Conservation (phyloP, 177 flowering plant species). For the Vitis hybrid region DNA sequence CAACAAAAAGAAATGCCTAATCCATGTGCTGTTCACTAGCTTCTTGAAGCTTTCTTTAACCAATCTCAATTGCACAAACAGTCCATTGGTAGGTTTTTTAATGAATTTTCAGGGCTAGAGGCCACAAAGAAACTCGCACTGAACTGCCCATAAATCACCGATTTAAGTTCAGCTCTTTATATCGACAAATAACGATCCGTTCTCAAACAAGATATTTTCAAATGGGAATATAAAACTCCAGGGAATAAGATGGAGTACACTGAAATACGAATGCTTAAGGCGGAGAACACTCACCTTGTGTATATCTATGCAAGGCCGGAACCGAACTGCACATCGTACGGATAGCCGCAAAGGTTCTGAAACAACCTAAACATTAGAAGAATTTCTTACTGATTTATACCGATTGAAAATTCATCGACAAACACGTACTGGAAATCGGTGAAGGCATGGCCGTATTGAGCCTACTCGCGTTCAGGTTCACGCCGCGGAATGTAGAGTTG, state of each 20-base stretch:
- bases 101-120: too few relatives aligned
- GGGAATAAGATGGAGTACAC: background rate
- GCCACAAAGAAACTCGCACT: too few relatives aligned
- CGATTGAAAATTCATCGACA: background rate
- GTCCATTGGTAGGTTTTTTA: background rate
- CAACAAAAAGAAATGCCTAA: background rate
- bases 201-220: too few relatives aligned
- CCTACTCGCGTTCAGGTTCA: background rate
- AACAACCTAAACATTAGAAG: background rate
- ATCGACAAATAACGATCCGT: too few relatives aligned
- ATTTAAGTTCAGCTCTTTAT: too few relatives aligned
- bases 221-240: background rate
- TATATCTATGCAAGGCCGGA: conserved; percentile 69
- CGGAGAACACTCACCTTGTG: conserved; percentile 39
- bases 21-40: background rate
- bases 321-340: conserved; percentile 36
- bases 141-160: too few relatives aligned
- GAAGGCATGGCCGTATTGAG: conserved; percentile 4
- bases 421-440: conserved; percentile 1
- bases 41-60: background rate
- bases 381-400: background rate
- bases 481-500: conserved; percentile 4
- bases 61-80: background rate
- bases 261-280: background rate
- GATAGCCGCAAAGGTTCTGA: conserved; percentile 15